Evolutionary conservation across 306 rosid species (phyloP), one percentile per base, ranked within the genome.

Genomic region (Dryas alaskensis): DNA sequence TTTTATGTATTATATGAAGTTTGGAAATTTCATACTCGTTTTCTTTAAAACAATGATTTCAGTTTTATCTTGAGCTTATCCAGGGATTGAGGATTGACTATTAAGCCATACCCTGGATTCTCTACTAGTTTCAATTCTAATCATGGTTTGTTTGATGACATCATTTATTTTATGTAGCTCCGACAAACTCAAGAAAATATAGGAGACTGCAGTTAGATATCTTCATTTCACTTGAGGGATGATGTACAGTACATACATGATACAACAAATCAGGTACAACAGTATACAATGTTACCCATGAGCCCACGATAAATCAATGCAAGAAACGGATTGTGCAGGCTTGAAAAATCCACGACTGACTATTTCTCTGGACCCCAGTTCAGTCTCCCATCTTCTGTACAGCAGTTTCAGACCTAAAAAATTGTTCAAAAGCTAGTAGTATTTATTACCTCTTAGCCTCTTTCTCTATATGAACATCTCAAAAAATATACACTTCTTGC

Each of bases 341-440:
- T 59, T 64, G 39, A 75, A 43, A 81, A 81, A 73, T 79, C 75
- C 77, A 49, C 58, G 70, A 52, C 73, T 50, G 70, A 51, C 67
- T 66, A 46, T 81, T 76, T 54, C 72, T 78, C 75, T 61, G 65
- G 77, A 72, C 85, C 74, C 78, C 61, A 65, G 59, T 73, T 31
- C 47, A 53, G 78, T 68, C 58, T 69, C 73, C 78, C 85, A 76
- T 70, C 75, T 83, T 77, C 89, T 81, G 86, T 80, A 81, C 86
- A 86, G 60, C 78, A 80, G 80, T 85, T 60, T 66, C 83, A 47
- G 73, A 81, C 73, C 67, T 63, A 47, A 67, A 76, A 54, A 57
- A 49, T 72, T 39, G 67, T 46, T 59, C 58, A 50, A 16, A 72
- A 72, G 67, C 67, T 72, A 59, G 46, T 31, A 42, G 67, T 31